Evolutionary conservation across 2,329 filamentous ascomycete genomes (phyloP).

Genomic region (Trichoderma endophyticum): DNA sequence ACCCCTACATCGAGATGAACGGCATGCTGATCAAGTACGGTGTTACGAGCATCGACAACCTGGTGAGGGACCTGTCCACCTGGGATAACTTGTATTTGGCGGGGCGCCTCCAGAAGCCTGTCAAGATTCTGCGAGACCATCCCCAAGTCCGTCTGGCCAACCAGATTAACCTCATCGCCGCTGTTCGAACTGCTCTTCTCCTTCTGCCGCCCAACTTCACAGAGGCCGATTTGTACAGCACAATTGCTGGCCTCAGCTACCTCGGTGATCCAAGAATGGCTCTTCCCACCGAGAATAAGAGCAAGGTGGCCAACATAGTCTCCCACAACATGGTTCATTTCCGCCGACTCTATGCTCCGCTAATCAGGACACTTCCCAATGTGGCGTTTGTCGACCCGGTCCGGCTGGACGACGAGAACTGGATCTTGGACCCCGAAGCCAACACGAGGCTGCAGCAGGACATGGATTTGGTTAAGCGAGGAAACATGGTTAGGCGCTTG

Average conservation of each 20-base stretch:
- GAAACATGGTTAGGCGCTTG: slow-evolving; percentile 93
- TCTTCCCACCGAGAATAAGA: slow-evolving; percentile 82
- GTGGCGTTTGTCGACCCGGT: slow-evolving; percentile 66
- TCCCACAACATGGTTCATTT: slow-evolving; percentile 88
- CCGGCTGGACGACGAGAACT: slow-evolving; percentile 38
- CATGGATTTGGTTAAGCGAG: slow-evolving; percentile 85
- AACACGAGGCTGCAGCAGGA: slow-evolving; percentile 77
- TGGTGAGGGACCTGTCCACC: slow-evolving; percentile 79
- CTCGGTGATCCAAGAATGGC: slow-evolving; percentile 95
- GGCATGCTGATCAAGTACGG: slow-evolving; percentile 97
- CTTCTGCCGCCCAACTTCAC: slow-evolving; percentile 81
- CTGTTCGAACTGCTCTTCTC: slow-evolving; percentile 82
- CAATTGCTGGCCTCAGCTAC: slow-evolving; percentile 90
- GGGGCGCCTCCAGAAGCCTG: slow-evolving; percentile 91
- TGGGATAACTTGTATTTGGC: slow-evolving; percentile 98
- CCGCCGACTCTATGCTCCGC: slow-evolving; percentile 81
- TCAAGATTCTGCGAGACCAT: slow-evolving; percentile 95
- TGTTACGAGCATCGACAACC: slow-evolving; percentile 88
- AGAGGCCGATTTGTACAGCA: slow-evolving; percentile 82
- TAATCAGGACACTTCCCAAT: slow-evolving; percentile 88
- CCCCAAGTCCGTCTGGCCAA: slow-evolving; percentile 89
- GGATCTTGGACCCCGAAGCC: slow-evolving; percentile 44
- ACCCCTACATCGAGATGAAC: slow-evolving; percentile 91
- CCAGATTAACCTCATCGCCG: slow-evolving; percentile 91
- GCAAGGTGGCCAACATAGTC: slow-evolving; percentile 93